Evolutionary conservation across 495 filamentous ascomycete genomes (phyloP), one percentile per base, ranked within the genome.

Genomic region (Aspergillus cristatus): DNA sequence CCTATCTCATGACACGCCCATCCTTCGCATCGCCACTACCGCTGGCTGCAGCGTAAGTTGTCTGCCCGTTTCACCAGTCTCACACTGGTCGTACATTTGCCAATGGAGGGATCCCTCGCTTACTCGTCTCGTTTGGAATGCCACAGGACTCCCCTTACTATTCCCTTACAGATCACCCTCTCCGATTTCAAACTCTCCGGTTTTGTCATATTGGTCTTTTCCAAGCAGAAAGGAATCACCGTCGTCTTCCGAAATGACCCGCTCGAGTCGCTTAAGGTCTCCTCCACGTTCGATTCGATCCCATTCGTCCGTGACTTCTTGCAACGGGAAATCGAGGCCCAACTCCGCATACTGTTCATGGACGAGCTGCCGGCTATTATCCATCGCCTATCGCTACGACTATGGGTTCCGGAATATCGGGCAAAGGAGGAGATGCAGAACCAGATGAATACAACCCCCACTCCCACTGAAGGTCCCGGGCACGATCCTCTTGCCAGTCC

Each of bases 161-260:
- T 98, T 52, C 91, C 91, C 14, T 63, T 98, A 3, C 87, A 94
- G 64, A 96, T 98, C 46, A 98, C 90, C 1, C 62, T 98, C 32
- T 96, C 90, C 30, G 87, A 97, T 44, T 93, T 98, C 55, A 85
- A 89, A 57, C 68, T 98, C n/a, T 95, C 89, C 8, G 91, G 88
- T 13, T 96, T 98, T 55, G 91, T 97, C 43, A 94, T 98, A 39
- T 60, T 98, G 18, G 91, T 98, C 31, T 98, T 97, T 62, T 95
- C 88, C 6, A 86, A 83, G 51, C 89, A 95, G 57, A 98, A 98
- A 56, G 91, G 91, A 6, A 72, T 98, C 32, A 98, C 91, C 0
- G 68, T 98, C 25, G 91, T 98, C 4, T 98, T 98, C 49, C 82
- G 91, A 46, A 97, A 98, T 71, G 91, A 98, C 60, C 91, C 91